Evolutionary conservation across 352 stramenopile genomes (phyloP), one percentile per base, ranked within the genome.

Genomic region (Pythium guiyangense): DNA sequence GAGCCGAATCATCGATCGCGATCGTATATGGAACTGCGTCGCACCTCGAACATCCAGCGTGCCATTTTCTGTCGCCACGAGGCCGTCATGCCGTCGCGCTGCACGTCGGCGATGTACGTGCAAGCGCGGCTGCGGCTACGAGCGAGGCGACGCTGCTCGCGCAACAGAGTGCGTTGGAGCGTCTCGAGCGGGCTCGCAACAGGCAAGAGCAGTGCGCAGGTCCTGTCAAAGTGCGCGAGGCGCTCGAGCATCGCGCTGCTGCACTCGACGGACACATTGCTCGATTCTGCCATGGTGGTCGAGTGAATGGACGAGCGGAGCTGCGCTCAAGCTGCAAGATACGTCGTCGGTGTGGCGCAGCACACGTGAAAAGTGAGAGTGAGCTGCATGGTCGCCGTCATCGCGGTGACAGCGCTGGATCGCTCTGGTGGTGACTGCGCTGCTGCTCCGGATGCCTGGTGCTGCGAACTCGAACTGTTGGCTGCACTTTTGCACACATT

Each of bases 41-140:
- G 11, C 25, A 78, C 70, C 63, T 78, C 70, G 49, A 82, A 67
- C 73, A 82, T 82, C 73, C 73, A 82, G 27, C 62, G 67, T 45
- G 49, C 66, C 45, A 82, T 79, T 44, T 77, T 77, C n/a, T 62
- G 59, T 6, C 70, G 60, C 73, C 73, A 82, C 39, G 52, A 44
- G 12, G 69, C 70, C 2, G 67, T 57, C 73, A 82, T 82, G 55
- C 73, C 73, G 34, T 77, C 56, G 25, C 44, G 50, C 49, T 82
- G 73, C 44, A 79, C 61, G 15, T 57, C 54, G 18, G 52, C 26
- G 18, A 82, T 49, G 49, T 77, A 82, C 39, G 39, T 25, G 18
- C 42, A 31, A 27, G 35, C 47, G 39, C 35, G 46, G 40, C 48
- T 39, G 20, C 6, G 42, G 15, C 37, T 39, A 6, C 42, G 42